Percentiles rank a stretch among this genome's conserved stretches.
Conservation (phyloP, 2,329 filamentous ascomycete species). For the Rutstroemia sydowiana region DNA sequence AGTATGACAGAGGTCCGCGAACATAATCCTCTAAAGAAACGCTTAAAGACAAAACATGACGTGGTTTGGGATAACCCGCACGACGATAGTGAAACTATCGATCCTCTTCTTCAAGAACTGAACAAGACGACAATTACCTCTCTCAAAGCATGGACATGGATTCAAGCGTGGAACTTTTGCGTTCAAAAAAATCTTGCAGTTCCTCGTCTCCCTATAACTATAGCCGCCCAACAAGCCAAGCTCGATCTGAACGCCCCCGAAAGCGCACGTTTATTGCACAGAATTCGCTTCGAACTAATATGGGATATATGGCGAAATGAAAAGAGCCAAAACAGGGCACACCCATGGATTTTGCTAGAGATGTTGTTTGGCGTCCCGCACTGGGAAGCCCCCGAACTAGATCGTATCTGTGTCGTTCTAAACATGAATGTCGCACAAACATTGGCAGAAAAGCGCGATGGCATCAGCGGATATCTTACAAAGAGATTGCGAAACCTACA, state of each 20-base stretch:
- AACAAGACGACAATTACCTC: background rate
- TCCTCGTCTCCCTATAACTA: background rate
- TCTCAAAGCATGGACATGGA: slow-evolving; percentile 4
- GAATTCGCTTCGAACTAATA: background rate
- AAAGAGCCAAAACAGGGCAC: no score
- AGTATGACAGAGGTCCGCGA: no score
- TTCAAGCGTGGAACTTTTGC: slow-evolving; percentile 6
- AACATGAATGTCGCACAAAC: no score
- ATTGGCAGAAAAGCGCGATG: no score
- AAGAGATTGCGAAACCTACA: no score
- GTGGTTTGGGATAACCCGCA: no score
- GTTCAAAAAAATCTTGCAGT: background rate
- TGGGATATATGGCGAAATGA: no score
- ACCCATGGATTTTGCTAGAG: no score
- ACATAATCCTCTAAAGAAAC: background rate
- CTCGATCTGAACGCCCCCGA: background rate
- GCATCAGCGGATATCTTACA: no score
- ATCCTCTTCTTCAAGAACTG: background rate
- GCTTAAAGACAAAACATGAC: background rate
- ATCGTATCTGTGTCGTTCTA: no score
- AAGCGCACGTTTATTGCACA: background rate
- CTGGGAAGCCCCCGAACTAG: no score
- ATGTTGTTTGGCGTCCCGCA: no score
- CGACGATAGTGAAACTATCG: background rate
- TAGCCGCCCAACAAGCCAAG: slow-evolving; percentile 5